Evolutionary conservation across 768 basidiomycete genomes (phyloP).

Genomic region (Boletus fagicola): DNA sequence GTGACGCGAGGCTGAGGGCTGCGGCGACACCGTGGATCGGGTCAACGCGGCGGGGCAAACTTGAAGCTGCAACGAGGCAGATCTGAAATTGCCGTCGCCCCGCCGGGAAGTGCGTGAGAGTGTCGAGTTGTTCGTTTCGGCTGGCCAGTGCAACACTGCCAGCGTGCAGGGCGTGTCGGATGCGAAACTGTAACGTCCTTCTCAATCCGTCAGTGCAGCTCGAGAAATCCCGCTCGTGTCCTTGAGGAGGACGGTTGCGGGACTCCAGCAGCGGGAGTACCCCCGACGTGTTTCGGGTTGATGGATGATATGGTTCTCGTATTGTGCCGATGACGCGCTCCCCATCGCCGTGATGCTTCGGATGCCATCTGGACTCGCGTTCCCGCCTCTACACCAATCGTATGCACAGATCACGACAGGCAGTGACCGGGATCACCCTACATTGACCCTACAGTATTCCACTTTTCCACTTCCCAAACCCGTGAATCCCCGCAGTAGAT

Average conservation of each 20-base stretch:
- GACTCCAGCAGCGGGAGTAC: too few relatives aligned
- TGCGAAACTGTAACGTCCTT: neutral
- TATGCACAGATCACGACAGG: neutral
- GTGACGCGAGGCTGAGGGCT: constrained; percentile 15
- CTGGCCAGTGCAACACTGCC: too few relatives aligned
- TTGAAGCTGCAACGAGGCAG: constrained; percentile 25
- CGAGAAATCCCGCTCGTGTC: neutral
- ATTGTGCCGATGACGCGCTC: too few relatives aligned
- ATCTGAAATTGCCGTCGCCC: neutral
- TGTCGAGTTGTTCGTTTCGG: too few relatives aligned
- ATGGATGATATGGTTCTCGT: neutral
- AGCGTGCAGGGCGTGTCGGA: neutral
- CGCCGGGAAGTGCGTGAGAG: neutral
- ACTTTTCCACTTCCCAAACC: neutral
- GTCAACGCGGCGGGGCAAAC: constrained; percentile 4
- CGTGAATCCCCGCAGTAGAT: neutral
- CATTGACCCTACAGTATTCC: neutral
- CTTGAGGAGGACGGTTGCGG: neutral
- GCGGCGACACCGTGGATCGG: constrained; percentile 6
- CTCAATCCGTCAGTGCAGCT: neutral
- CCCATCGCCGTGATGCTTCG: too few relatives aligned
- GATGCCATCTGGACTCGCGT: too few relatives aligned
- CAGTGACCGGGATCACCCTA: neutral
- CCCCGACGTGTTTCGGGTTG: neutral
- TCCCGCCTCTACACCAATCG: neutral